phyloP scores from a whole-genome alignment of 192 early-diverging fungal species.

The Backusella liffmaniae region DNA sequence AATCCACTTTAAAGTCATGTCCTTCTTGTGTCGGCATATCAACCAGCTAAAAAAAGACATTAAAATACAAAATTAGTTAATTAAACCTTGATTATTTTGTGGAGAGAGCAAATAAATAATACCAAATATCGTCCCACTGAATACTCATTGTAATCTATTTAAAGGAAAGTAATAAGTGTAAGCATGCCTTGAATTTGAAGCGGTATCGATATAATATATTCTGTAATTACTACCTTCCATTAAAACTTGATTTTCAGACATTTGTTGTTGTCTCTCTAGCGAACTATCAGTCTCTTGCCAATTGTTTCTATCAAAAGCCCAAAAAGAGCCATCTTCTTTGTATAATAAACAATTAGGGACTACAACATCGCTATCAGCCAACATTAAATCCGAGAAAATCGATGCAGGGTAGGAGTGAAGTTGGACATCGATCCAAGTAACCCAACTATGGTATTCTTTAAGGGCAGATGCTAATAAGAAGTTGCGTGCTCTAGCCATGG shows the following conservation, averaged over 20 bases:
- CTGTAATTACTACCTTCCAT: constrained; percentile 15
- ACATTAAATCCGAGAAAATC: constrained; percentile 58
- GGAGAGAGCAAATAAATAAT: not conserved
- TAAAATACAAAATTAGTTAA: not conserved
- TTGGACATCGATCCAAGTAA: constrained; percentile 70
- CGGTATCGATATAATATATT: not conserved
- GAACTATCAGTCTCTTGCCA: constrained; percentile 63
- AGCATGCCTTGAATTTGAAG: constrained; percentile 21
- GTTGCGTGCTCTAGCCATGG: constrained; percentile 64
- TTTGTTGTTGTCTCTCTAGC: constrained; percentile 30
- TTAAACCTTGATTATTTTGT: not conserved
- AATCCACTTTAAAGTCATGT: constrained; percentile 37
- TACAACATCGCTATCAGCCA: constrained; percentile 58
- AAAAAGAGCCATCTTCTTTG: constrained; percentile 20
- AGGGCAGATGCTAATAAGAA: constrained; percentile 56
- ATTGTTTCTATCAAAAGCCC: constrained; percentile 63
- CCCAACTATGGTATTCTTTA: constrained; percentile 58
- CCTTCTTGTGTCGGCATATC: constrained; percentile 32
- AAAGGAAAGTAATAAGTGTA: not conserved
- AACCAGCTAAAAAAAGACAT: constrained; percentile 24
- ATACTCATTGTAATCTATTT: constrained; percentile 30
- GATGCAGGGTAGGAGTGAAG: constrained; percentile 54
- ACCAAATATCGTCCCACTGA: constrained; percentile 22
- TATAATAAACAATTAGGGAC: constrained; percentile 54
- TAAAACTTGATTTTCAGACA: constrained; percentile 31